Conservation (phyloP, 1,284 basidiomycete species). For the Sanghuangporus weigelae region DNA sequence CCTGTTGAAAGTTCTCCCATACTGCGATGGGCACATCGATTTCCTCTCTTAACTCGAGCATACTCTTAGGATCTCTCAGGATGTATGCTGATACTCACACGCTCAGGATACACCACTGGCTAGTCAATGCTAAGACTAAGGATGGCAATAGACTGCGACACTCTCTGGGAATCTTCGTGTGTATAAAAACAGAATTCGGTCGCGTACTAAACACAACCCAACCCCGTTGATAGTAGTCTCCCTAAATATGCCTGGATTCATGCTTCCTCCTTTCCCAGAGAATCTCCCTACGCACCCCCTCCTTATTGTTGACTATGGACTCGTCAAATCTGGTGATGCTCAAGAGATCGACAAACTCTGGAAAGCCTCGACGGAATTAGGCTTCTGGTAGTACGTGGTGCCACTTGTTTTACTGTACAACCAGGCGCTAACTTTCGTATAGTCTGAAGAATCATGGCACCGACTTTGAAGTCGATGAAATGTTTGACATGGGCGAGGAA, state of each 20-base stretch:
- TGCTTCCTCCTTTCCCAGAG: conserved; percentile 41
- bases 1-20: no score
- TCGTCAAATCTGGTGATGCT: conserved; percentile 33
- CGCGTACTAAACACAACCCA: neutral
- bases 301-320: conserved; percentile 44
- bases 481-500: conserved; percentile 57
- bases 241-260: conserved; percentile 22
- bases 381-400: conserved; percentile 49
- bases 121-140: neutral
- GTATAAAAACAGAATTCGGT: neutral
- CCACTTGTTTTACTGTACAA: neutral
- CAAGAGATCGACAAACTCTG: conserved; percentile 41
- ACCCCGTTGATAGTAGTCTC: neutral
- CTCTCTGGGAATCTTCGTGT: neutral
- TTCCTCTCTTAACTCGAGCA: no score
- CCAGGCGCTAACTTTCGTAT: neutral
- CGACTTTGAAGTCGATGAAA: conserved; percentile 42
- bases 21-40: no score
- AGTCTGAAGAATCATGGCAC: conserved; percentile 61
- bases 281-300: conserved; percentile 44
- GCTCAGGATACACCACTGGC: neutral
- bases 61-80: no score
- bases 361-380: conserved; percentile 46
- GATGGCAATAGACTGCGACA: neutral
- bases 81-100: no score